Evolutionary conservation across 495 filamentous ascomycete species (phyloP).

Genomic region (Aspergillus conjunctus): DNA sequence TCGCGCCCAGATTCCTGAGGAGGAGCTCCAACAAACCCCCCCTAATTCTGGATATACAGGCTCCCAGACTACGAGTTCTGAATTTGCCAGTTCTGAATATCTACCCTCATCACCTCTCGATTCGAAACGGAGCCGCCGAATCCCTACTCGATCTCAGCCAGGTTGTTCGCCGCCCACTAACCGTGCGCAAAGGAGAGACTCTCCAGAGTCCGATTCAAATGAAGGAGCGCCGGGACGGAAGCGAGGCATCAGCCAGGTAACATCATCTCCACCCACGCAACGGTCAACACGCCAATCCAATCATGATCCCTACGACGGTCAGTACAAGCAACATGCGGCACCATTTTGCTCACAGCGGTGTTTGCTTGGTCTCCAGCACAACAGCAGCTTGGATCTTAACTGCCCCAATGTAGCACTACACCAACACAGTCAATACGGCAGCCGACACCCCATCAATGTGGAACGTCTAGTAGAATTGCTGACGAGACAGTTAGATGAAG

Average conservation of each 20-base stretch:
- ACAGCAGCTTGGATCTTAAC: conserved; percentile 30
- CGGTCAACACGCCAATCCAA: background rate
- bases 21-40: conserved; percentile 21
- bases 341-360: conserved; percentile 44
- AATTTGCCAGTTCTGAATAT: conserved; percentile 10
- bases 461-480: conserved; percentile 18
- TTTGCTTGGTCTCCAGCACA: conserved; percentile 40
- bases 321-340: conserved; percentile 10
- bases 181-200: background rate
- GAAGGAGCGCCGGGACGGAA: conserved; percentile 24
- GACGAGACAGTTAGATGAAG: conserved; percentile 32
- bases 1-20: conserved; percentile 17
- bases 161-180: conserved; percentile 23
- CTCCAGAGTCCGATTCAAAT: conserved; percentile 22
- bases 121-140: conserved; percentile 19
- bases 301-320: conserved; percentile 1
- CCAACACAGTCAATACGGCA: background rate
- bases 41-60: conserved; percentile 21
- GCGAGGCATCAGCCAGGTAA: conserved; percentile 28
- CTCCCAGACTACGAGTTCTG: conserved; percentile 1
- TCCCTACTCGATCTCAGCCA: conserved; percentile 25
- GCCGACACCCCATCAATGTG: conserved; percentile 18
- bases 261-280: conserved; percentile 18
- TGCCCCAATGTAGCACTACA: conserved; percentile 43
- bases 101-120: too few species aligned